A percentile compares a stretch with the other conserved stretches of the same genome.
Evolutionary conservation across 2,329 filamentous ascomycete genomes (phyloP).

Genomic region (Chalaropsis ovoidea): DNA sequence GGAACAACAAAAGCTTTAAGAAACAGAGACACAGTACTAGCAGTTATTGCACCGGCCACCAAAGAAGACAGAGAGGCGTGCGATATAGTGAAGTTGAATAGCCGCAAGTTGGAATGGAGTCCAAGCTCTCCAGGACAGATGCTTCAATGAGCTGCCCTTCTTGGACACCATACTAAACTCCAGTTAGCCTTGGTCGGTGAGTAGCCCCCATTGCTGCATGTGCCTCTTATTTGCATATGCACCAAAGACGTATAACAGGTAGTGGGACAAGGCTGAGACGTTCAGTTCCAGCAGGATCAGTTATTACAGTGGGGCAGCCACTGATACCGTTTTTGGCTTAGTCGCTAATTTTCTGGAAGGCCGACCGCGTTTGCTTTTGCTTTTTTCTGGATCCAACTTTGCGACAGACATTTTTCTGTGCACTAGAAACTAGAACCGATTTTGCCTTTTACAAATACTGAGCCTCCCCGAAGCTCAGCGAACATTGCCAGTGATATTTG

Average conservation of each 20-base stretch:
- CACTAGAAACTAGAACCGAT: background rate
- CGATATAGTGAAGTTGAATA: background rate
- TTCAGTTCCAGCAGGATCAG: background rate
- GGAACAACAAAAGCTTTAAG: background rate
- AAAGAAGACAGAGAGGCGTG: background rate
- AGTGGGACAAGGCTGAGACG: background rate
- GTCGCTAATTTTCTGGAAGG: background rate
- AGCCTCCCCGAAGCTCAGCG: background rate
- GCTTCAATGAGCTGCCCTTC: constrained; percentile 13
- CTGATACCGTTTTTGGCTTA: background rate
- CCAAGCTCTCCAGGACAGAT: constrained; percentile 6
- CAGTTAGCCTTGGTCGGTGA: too few species aligned
- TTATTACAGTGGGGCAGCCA: background rate
- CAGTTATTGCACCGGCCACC: background rate
- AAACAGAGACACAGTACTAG: background rate
- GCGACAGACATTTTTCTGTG: background rate
- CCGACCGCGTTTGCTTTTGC: background rate
- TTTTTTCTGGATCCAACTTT: background rate
- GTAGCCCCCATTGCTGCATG: too few species aligned
- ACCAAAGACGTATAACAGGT: background rate
- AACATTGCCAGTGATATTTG: background rate
- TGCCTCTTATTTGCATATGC: background rate
- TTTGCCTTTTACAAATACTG: background rate
- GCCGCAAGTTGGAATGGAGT: constrained; percentile 26
- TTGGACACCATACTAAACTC: background rate